Conservation (phyloP, 139 green algal genomes). For the Chlorella sp. region DNA sequence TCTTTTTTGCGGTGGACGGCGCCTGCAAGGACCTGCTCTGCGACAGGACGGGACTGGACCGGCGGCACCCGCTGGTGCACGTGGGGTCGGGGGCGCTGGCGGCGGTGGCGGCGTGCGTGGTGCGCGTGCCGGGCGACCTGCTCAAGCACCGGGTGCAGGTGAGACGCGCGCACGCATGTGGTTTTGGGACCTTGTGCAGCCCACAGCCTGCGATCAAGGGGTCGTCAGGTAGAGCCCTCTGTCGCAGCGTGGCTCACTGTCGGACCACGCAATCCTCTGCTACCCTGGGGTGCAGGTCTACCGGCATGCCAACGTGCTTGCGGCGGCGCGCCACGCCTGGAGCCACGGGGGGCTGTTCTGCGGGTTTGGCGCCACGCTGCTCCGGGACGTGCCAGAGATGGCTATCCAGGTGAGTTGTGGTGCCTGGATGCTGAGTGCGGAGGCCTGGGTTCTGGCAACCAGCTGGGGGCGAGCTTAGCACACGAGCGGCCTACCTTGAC, state of each 20-base stretch:
- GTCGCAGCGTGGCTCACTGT: not conserved
- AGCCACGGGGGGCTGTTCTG: conserved; percentile 57
- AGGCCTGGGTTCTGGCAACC: not conserved
- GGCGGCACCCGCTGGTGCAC: conserved; percentile 12
- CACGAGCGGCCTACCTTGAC: too few relatives aligned
- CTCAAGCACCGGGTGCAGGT: conserved; percentile 72
- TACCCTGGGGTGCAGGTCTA: conserved; percentile 44
- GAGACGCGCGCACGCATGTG: not conserved
- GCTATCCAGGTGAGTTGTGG: conserved; percentile 43
- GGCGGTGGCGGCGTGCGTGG: conserved; percentile 34
- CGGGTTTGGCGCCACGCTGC: conserved; percentile 61
- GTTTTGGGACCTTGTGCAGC: not conserved
- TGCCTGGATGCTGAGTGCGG: not conserved
- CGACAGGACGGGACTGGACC: not conserved
- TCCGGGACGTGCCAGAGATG: conserved; percentile 71
- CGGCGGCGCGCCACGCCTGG: conserved; percentile 36
- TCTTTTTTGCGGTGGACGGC: conserved; percentile 67
- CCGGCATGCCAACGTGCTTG: conserved; percentile 41
- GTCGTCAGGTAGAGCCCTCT: not conserved
- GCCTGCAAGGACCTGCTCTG: conserved; percentile 24
- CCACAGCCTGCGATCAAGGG: not conserved
- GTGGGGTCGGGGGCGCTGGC: conserved; percentile 31
- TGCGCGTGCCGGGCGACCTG: conserved; percentile 67
- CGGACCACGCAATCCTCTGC: not conserved
- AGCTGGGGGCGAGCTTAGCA: not conserved